Evolutionary conservation across 164 flowering plant genomes (phyloP), one percentile per base, ranked within the genome.

Genomic region (Chimonanthus praecox): DNA sequence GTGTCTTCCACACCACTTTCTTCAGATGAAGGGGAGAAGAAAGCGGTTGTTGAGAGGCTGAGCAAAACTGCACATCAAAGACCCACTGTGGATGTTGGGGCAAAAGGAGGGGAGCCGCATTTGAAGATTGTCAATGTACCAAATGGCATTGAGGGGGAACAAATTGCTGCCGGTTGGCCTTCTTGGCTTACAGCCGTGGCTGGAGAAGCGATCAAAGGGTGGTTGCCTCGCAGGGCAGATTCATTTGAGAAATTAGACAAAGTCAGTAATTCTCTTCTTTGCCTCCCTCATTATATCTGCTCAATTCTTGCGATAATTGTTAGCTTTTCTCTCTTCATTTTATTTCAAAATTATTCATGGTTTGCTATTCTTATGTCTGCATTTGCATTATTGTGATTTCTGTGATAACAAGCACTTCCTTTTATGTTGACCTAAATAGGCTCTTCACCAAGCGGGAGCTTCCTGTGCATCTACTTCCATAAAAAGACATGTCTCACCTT

Each of bases 241-340:
- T 77, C 84, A 58, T 82, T 80, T 51, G 82, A 82, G 77, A 82
- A 80, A 69, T 78, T 82, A 73, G 82, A 82, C 74, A 80, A 82
- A 76, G 84, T 82, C 50, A 74, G 80, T 75, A 47, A 44, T 75
- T 9, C 33, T 43, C 47, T 68, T 47, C 70, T 18, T 46, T 64
- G 6, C 67, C n/a, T 21, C 49, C 11, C 64, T 60, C 50, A 18
- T 58, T 71, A 44, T 45, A 9, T 43, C 48, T 48, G 11, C 18
- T 47, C 47, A 47, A 68, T 9, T 21, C 46, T 68, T 71, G 47
- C 73, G 7, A 18, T 47, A 18, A 18, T 47, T 71, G 67, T 11
- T 54, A 54, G 6, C 10, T 51, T 3, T 51, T 54, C 11, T 13
- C 16, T 54, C 16, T 10, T 54, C 9, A 54, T n/a, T 54, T 13